A percentile compares a stretch with the other conserved stretches of the same genome.
phyloP scores from a whole-genome alignment of 495 filamentous ascomycete species.

The Hyaloscypha finlandica region DNA sequence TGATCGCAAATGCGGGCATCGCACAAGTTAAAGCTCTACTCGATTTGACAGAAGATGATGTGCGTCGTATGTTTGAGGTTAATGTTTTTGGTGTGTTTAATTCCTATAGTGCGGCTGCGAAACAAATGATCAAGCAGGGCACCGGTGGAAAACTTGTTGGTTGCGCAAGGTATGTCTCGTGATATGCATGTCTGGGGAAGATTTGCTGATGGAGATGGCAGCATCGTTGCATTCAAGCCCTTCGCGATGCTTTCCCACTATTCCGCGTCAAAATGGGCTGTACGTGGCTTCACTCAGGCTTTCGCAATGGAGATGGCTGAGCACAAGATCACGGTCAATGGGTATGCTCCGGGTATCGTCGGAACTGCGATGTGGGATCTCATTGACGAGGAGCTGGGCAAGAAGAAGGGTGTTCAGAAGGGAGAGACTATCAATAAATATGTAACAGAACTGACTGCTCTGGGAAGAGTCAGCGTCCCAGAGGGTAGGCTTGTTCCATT shows the following conservation, averaged over 20 bases:
- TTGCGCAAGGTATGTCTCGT: conserved; percentile 41
- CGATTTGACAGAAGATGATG: conserved; percentile 51
- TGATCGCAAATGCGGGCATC: conserved; percentile 65
- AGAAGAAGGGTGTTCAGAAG: conserved; percentile 45
- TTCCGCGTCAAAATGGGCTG: conserved; percentile 60
- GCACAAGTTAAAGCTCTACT: conserved; percentile 53
- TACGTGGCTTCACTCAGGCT: conserved; percentile 57
- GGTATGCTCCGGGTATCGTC: conserved; percentile 64
- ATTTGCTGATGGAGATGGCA: conserved; percentile 13
- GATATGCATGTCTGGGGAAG: background rate
- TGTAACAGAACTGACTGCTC: conserved; percentile 44
- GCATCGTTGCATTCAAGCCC: conserved; percentile 58
- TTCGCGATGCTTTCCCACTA: conserved; percentile 56
- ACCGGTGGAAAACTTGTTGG: conserved; percentile 55
- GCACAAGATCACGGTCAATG: conserved; percentile 62
- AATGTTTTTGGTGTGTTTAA: conserved; percentile 62
- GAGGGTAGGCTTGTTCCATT: conserved; percentile 37
- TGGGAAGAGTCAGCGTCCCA: conserved; percentile 53
- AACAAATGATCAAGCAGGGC: conserved; percentile 54
- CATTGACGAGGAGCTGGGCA: conserved; percentile 54
- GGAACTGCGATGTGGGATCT: conserved; percentile 62
- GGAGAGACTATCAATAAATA: conserved; percentile 54
- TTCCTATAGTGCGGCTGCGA: conserved; percentile 55
- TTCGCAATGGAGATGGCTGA: conserved; percentile 59
- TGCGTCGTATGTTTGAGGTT: conserved; percentile 51